Base-by-base conservation (phyloP, 345 rosid species). In the Lumnitzera littorea region DNA sequence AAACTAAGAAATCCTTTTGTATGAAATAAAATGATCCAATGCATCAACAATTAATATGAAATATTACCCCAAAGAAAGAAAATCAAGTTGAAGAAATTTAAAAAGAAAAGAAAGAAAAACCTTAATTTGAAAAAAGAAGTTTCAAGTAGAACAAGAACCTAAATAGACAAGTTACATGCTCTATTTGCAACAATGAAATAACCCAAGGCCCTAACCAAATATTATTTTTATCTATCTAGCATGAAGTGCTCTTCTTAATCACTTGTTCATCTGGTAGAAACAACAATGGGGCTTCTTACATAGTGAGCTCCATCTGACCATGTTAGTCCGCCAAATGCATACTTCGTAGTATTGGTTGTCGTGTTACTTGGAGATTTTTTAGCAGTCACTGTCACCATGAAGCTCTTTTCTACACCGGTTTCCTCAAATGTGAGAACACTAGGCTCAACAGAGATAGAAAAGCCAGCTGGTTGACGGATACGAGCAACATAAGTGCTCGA, bases 221-320 rank as follows among this genome's bases (percentile, higher is more conserved):
- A 14, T 24, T 24, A n/a, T n/a, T 11, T 29, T 6, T 29, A 29
- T 1, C 7, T 49, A 3, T 12, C 51, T 49, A 49, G 11, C 20
- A 20, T 20, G 20, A 20, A 13, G 16, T 50, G 20, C 0, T 16
- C n/a, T 14, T 50, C 4, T 9, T 7, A 13, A 50, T 50, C 5
- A 50, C 20, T 14, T 14, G 52, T 17, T 43, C 24, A 24, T 51
- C 25, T 16, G 13, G 50, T 14, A 10, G 71, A 63, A 51, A 79
- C 80, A 13, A 57, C 82, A 69, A 85, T 83, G 4, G 91, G 89
- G 72, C 96, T 85, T 55, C 88, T 79, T 0, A 85, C 87, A 46
- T 67, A 67, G 57, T 83, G 91, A 15, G 15, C 50, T 10, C 85
- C 83, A 54, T 85, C 83, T 1, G 76, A 63, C 91, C 91, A 85